Conservation (phyloP, 2,329 filamentous ascomycete species). For the Fonsecaea erecta region DNA sequence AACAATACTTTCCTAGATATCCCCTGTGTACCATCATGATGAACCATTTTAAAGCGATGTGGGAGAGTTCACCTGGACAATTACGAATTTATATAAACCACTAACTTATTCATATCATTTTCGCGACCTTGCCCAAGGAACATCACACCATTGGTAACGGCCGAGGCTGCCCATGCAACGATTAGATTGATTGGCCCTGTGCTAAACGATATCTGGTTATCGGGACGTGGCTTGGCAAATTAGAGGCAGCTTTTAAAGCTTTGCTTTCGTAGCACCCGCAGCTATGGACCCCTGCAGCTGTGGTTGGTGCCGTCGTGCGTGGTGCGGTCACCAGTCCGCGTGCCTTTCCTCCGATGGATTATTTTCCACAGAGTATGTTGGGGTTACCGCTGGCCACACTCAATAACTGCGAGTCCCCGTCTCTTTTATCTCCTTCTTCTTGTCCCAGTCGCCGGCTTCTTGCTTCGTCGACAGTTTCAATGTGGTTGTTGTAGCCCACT, state of each 20-base stretch:
- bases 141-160: too few species aligned
- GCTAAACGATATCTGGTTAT: conserved; percentile 14
- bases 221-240: not conserved
- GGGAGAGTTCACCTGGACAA: not conserved
- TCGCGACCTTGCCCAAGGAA: not conserved
- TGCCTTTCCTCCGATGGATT: conserved; percentile 13
- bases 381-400: not conserved
- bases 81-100: not conserved
- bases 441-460: not conserved
- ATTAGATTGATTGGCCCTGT: not conserved
- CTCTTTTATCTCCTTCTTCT: not conserved
- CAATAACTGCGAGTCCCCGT: not conserved
- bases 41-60: conserved; percentile 7
- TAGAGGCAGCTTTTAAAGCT: not conserved
- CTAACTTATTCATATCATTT: not conserved
- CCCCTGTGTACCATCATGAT: conserved; percentile 1
- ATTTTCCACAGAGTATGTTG: conserved; percentile 2
- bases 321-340: conserved; percentile 29
- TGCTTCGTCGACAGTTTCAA: not conserved
- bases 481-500: not conserved
- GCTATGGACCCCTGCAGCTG: not conserved
- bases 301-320: not conserved
- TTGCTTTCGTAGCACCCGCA: not conserved
- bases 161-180: not conserved
- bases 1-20: conserved; percentile 13